Evolutionary conservation across 1,139 yeast species (phyloP).

Genomic region (Pichia sp.): DNA sequence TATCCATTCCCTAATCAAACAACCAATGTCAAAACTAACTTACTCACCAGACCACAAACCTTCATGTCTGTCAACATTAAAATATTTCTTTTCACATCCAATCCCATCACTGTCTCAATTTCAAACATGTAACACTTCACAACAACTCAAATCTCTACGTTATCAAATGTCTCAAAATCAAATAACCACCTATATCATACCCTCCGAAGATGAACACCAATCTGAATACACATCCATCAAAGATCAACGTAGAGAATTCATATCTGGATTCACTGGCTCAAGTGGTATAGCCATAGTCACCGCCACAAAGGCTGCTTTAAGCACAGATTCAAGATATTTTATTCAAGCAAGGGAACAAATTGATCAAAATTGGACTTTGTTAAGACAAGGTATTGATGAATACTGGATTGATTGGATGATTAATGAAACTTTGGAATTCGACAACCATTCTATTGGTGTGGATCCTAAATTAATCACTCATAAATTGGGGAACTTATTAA

Average conservation of each 20-base stretch:
- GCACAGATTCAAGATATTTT: constrained; percentile 56
- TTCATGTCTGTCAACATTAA: constrained; percentile 11
- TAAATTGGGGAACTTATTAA: constrained; percentile 24
- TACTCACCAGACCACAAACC: constrained; percentile 13
- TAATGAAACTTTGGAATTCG: constrained; percentile 21
- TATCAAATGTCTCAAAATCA: constrained; percentile 4
- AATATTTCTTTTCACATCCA: background rate
- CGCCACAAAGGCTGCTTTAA: constrained; percentile 40
- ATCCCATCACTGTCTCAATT: background rate
- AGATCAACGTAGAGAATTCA: constrained; percentile 45
- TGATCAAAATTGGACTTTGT: constrained; percentile 48
- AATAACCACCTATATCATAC: constrained; percentile 37
- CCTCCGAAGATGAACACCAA: constrained; percentile 58
- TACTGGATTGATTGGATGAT: constrained; percentile 53
- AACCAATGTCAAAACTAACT: background rate
- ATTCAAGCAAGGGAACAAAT: constrained; percentile 48
- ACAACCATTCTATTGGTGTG: constrained; percentile 20
- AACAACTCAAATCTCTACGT: background rate
- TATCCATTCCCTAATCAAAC: too few relatives aligned
- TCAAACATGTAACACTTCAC: background rate
- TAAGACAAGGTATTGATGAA: constrained; percentile 44
- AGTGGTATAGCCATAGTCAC: constrained; percentile 52
- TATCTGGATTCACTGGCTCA: constrained; percentile 52
- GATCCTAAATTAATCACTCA: constrained; percentile 34
- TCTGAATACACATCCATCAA: constrained; percentile 47